A percentile compares a stretch with the other conserved stretches of the same genome.
Conservation (phyloP, 2,329 filamentous ascomycete species). For the Xylaria sp. region DNA sequence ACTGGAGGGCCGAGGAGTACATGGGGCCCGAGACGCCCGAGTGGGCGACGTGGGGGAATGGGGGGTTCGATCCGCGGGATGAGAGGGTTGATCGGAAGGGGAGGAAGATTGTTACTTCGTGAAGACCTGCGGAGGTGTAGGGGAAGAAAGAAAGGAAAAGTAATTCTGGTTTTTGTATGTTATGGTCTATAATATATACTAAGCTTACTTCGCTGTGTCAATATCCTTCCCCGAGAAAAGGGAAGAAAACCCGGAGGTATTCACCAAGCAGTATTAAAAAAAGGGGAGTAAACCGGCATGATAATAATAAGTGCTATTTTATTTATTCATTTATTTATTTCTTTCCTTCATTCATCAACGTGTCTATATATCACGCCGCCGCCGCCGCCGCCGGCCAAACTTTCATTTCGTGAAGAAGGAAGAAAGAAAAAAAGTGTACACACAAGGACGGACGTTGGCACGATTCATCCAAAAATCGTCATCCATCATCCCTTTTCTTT, state of each 20-base stretch:
- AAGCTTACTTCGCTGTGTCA: background rate
- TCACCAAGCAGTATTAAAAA: background rate
- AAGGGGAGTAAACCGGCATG: background rate
- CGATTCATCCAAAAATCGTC: conserved; percentile 33
- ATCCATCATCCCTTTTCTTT: conserved; percentile 32
- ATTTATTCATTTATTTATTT: background rate
- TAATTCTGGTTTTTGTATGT: conserved; percentile 21
- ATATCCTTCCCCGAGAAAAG: no score
- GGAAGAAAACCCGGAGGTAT: background rate
- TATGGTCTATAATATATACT: background rate
- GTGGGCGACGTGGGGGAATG: conserved; percentile 95
- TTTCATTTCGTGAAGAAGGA: conserved; percentile 36
- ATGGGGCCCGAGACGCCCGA: conserved; percentile 86
- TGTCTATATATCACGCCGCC: conserved; percentile 44
- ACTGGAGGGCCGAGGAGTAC: conserved; percentile 91
- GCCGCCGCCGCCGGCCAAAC: conserved; percentile 29
- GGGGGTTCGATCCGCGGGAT: conserved; percentile 93
- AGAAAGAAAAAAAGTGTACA: conserved; percentile 31
- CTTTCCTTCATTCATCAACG: conserved; percentile 39
- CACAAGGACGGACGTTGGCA: conserved; percentile 22
- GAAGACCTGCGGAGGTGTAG: no score
- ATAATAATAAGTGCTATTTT: conserved; percentile 21
- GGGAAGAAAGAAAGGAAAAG: no score
- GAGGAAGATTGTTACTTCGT: conserved; percentile 64
- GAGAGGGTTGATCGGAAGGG: conserved; percentile 89